Percentiles rank a stretch among this genome's conserved stretches.
Evolutionary conservation across 2,329 filamentous ascomycete species (phyloP).

Genomic region (Cadophora luteo-olivacea): DNA sequence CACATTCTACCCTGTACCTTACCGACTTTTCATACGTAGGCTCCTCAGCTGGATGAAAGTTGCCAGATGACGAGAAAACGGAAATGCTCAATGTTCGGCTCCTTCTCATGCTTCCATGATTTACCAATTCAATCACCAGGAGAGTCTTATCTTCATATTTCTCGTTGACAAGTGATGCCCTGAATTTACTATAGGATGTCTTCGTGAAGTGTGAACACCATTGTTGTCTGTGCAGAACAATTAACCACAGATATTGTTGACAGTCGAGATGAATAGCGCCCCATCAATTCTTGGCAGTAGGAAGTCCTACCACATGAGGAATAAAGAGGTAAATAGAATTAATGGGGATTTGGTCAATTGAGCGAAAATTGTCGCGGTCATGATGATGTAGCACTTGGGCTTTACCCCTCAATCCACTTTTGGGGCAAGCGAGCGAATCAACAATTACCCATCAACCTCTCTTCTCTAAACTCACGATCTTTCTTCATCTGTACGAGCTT

Average conservation of each 20-base stretch:
- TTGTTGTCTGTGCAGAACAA: not conserved
- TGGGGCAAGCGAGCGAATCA: slow-evolving; percentile 8
- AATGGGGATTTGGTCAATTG: not conserved
- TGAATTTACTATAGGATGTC: not conserved
- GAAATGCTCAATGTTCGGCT: not conserved
- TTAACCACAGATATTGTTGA: not conserved
- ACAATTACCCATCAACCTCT: slow-evolving; percentile 3
- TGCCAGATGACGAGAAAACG: not conserved
- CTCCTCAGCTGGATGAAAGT: not conserved
- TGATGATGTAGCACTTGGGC: slow-evolving; percentile 7
- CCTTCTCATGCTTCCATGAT: not conserved
- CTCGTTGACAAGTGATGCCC: not conserved
- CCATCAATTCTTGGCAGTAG: not conserved
- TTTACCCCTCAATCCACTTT: slow-evolving; percentile 17
- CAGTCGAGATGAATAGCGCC: not conserved
- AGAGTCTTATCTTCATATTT: not conserved
- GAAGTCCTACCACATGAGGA: slow-evolving; percentile 1
- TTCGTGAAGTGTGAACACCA: not conserved
- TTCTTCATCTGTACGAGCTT: not conserved
- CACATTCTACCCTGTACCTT: not conserved
- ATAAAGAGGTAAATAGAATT: not conserved
- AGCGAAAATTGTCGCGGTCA: slow-evolving; percentile 11
- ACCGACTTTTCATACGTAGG: not conserved
- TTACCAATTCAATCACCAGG: not conserved
- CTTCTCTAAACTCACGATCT: not conserved